Evolutionary conservation across 139 green algal species (phyloP).

Genomic region (Chlorokybus atmophyticus): DNA sequence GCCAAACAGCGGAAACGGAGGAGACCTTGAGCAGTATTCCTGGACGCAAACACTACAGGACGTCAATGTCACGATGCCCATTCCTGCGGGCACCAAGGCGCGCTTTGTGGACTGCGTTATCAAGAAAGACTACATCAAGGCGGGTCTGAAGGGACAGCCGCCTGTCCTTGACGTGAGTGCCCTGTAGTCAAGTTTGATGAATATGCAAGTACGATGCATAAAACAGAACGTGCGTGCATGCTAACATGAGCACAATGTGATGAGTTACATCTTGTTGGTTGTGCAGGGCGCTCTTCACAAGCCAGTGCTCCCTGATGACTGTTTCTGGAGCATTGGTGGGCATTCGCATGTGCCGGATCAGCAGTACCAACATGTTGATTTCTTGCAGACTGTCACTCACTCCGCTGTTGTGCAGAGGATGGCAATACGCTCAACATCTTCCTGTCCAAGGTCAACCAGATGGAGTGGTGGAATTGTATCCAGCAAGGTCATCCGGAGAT

Average conservation of each 20-base stretch:
- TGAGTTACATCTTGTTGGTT: no score
- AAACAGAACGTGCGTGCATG: no score
- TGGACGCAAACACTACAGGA: conserved; percentile 90
- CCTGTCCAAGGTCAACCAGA: conserved; percentile 63
- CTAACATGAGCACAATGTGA: no score
- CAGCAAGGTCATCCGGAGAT: conserved; percentile 70
- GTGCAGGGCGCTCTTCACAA: conserved; percentile 58
- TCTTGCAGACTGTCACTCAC: no score
- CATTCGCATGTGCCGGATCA: not conserved
- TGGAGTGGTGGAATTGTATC: conserved; percentile 87
- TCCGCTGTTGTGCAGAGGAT: conserved; percentile 26
- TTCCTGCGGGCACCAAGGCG: conserved; percentile 61
- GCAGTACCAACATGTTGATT: no score
- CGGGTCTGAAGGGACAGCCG: conserved; percentile 56
- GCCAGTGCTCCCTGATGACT: conserved; percentile 70
- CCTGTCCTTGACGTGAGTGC: conserved; percentile 33
- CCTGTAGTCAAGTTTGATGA: no score
- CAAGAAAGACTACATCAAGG: conserved; percentile 44
- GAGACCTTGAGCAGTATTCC: conserved; percentile 61
- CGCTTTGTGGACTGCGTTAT: conserved; percentile 50
- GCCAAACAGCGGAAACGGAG: conserved; percentile 76
- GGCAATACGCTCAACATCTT: conserved; percentile 54
- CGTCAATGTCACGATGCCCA: conserved; percentile 52
- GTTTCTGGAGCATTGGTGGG: conserved; percentile 64
- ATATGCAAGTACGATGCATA: no score